A percentile compares a stretch with the other conserved stretches of the same genome.
Conservation (phyloP, 1,139 yeast genomes). For the Yamadazyma aaseri region DNA sequence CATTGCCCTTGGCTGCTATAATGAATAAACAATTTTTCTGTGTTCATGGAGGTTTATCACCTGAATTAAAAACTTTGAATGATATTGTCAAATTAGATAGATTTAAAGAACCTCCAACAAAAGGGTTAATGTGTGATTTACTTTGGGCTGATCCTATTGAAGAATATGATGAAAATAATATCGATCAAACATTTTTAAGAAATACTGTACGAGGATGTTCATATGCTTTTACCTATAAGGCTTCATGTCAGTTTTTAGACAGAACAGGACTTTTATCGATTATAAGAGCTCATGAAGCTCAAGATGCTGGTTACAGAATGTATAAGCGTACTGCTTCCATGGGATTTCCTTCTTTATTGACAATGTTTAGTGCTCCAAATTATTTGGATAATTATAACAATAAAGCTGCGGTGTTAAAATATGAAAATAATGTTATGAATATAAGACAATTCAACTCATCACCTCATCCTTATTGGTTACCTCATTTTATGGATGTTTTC, state of each 20-base stretch:
- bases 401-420: conserved; percentile 92
- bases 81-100: conserved; percentile 73
- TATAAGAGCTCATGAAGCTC: conserved; percentile 97
- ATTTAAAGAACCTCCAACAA: conserved; percentile 90
- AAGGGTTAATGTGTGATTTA: conserved; percentile 92
- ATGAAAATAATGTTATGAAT: conserved; percentile 90
- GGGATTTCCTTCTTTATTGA: conserved; percentile 90
- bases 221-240: conserved; percentile 82
- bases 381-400: conserved; percentile 91
- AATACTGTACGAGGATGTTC: conserved; percentile 92
- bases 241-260: conserved; percentile 79
- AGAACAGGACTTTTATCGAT: conserved; percentile 77
- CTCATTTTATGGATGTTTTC: conserved; percentile 96
- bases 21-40: conserved; percentile 95
- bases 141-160: conserved; percentile 97
- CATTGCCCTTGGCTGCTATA: conserved; percentile 88
- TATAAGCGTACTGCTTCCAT: conserved; percentile 81
- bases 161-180: conserved; percentile 71
- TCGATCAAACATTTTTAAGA: conserved; percentile 51
- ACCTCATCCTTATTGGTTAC: conserved; percentile 97
- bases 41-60: conserved; percentile 97
- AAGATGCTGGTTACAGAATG: conserved; percentile 96
- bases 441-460: conserved; percentile 90
- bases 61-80: conserved; percentile 69
- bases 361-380: conserved; percentile 95